Evolutionary conservation across 805 yeast genomes (phyloP), one percentile per base, ranked within the genome.

Genomic region (Hanseniaspora nectarophila): DNA sequence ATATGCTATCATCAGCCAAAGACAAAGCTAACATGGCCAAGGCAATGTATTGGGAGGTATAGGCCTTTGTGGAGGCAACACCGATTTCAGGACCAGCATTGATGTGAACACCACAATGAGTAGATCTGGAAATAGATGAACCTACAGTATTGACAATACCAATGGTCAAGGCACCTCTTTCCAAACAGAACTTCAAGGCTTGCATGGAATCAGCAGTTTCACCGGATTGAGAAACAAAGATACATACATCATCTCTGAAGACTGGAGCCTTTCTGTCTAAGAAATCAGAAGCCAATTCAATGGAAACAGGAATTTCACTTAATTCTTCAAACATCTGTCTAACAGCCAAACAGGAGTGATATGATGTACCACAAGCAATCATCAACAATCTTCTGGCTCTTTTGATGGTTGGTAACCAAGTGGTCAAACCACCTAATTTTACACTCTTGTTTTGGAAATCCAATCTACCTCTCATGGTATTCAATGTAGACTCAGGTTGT

Each of bases 61-160:
- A 92, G 28, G 98, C 98, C 72, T 92, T 92, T 45, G 99, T 92
- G 12, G 97, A 88, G 10, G 99, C 99, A 60, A 92, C 99, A 69
- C 98, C 97, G 58, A 92, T 92, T 71, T 92, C 99, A 43, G 98
- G 98, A 58, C 99, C 99, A 45, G 98, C 98, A 66, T 92, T 92
- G 67, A 92, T 89, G 68, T 92, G 99, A 54, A 92, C 96, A 78
- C 99, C 99, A 74, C 98, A 92, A 70, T 89, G 95, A 21, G 99
- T 92, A 64, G 81, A 88, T 71, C 99, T 82, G 6, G 97, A 90
- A 68, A 92, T 87, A 39, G 92, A 80, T 5, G 98, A 92, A 63
- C 99, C 99, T 40, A 92, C 99, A 59, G 89, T 78, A 74, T 92
- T 92, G 57, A 92, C 98, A 63, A 92, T 85, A 71, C 99, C 99